phyloP scores from a whole-genome alignment of 148 eudicot species.

The Cornus kousa region DNA sequence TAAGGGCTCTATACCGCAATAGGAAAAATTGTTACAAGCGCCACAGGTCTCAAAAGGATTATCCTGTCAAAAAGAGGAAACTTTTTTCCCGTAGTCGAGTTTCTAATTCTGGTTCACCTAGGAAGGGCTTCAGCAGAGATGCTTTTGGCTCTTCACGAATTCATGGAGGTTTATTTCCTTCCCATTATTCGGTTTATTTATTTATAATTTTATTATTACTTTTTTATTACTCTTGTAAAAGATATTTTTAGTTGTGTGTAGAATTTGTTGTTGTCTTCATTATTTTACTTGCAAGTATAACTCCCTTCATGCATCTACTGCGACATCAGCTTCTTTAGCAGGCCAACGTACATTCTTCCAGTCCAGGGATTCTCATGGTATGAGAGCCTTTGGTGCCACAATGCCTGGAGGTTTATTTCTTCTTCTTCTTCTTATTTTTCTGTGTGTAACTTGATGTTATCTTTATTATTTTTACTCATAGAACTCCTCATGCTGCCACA shows the following conservation, averaged over 20 bases:
- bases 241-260: neutral
- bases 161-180: constrained; percentile 49
- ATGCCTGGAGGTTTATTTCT: too few relatives aligned
- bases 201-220: neutral
- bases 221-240: neutral
- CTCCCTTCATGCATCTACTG: constrained; percentile 38
- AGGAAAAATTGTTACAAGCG: constrained; percentile 50
- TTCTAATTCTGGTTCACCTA: constrained; percentile 43
- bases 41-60: constrained; percentile 77
- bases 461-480: constrained; percentile 7
- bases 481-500: constrained; percentile 38
- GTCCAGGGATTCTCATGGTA: constrained; percentile 50
- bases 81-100: constrained; percentile 41
- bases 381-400: too few relatives aligned
- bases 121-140: constrained; percentile 32
- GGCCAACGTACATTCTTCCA: constrained; percentile 50
- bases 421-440: neutral
- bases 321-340: constrained; percentile 40
- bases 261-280: neutral
- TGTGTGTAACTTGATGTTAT: neutral
- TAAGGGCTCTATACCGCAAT: constrained; percentile 36
- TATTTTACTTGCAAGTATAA: constrained; percentile 13
- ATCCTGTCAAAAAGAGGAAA: constrained; percentile 82
- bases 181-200: neutral
- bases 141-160: constrained; percentile 29